These are phyloP conservation scores for Biancaea sappan DNA, from an alignment of 306 rosid species.

Conservation along the genomic window DNA sequence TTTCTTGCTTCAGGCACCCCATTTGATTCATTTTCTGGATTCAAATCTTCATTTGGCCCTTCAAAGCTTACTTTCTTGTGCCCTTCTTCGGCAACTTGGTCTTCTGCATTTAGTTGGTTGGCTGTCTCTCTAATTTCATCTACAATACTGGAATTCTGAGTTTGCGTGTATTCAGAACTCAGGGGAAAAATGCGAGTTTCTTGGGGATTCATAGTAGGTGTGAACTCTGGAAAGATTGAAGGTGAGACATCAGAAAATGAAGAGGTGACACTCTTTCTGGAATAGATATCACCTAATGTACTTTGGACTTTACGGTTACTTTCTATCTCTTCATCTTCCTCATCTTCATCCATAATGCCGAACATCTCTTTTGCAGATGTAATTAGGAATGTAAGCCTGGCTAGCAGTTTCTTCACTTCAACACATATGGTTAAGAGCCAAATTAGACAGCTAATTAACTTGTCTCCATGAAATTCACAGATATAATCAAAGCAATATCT, in stretches of 20 bases:
- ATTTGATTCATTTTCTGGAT: not conserved
- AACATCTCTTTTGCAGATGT: constrained; percentile 36
- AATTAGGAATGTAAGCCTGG: constrained; percentile 31
- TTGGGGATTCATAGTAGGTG: not conserved
- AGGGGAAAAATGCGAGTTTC: constrained; percentile 32
- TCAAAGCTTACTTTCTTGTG: not conserved
- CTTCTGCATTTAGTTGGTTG: not conserved
- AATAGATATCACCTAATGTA: constrained; percentile 3
- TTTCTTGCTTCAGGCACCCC: not conserved
- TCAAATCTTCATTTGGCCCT: not conserved
- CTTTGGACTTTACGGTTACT: constrained; percentile 18
- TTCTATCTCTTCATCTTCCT: not conserved
- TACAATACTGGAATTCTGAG: not conserved
- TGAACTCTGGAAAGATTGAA: constrained; percentile 18
- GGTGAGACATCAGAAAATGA: constrained; percentile 32
- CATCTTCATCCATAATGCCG: constrained; percentile 42
- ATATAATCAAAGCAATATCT: not conserved
- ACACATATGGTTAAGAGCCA: not conserved
- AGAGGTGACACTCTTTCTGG: not conserved
- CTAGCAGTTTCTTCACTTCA: constrained; percentile 9
- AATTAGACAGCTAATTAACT: not conserved
- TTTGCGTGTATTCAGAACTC: not conserved
- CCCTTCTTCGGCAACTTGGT: not conserved
- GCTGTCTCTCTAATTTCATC: not conserved
- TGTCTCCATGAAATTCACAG: not conserved